phyloP scores from a whole-genome alignment of 2,329 filamentous ascomycete genomes.

The Colletotrichum theobromicola region DNA sequence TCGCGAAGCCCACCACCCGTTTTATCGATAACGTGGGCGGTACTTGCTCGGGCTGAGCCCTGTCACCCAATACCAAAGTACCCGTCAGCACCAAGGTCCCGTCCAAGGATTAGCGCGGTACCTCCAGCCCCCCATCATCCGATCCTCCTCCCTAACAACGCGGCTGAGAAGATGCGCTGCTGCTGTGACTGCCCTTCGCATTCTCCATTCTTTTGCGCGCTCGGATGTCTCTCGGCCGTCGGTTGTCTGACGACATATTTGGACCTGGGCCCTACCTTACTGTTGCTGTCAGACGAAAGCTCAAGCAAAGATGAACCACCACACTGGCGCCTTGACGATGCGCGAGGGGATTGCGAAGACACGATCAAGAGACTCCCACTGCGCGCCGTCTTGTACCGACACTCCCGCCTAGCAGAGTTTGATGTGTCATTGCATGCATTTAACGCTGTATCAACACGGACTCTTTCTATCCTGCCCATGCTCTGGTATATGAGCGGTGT shows the following conservation, averaged over 20 bases:
- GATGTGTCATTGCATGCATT: slow-evolving; percentile 21
- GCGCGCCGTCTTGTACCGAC: not conserved
- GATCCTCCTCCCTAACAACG: slow-evolving; percentile 8
- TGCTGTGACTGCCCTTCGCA: slow-evolving; percentile 4
- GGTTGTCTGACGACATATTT: slow-evolving; percentile 13
- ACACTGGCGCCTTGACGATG: not conserved
- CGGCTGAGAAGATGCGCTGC: slow-evolving; percentile 14
- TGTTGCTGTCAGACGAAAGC: not conserved
- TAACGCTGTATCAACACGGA: slow-evolving; percentile 17
- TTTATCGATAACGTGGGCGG: not conserved
- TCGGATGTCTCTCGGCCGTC: slow-evolving; percentile 6
- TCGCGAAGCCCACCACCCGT: not conserved
- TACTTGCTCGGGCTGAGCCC: not conserved
- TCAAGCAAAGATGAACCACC: not conserved
- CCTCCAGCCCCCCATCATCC: slow-evolving; percentile 8
- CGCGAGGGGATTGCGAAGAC: not conserved
- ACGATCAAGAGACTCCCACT: not conserved
- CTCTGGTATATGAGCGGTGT: slow-evolving; percentile 19
- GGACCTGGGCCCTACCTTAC: not conserved
- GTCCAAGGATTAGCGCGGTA: not conserved
- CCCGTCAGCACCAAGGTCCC: not conserved
- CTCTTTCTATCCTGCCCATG: not conserved
- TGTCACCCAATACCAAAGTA: not conserved
- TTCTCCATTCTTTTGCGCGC: slow-evolving; percentile 7
- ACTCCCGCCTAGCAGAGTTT: not conserved